Conservation (phyloP, 1,284 basidiomycete genomes). For the Chalciporus piperatoides region DNA sequence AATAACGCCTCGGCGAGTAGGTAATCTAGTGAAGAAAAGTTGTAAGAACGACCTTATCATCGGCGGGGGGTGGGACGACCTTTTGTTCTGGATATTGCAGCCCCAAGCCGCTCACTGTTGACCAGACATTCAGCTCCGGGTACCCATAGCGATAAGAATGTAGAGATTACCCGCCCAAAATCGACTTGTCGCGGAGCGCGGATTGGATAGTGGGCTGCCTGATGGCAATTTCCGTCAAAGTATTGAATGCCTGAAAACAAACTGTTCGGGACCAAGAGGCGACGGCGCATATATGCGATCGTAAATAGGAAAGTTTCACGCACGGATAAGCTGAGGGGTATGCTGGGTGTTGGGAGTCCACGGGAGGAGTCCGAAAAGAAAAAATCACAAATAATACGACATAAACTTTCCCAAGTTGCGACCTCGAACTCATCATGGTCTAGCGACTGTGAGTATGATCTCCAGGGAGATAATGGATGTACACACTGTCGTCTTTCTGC, state of each 20-base stretch:
- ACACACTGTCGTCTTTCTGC: conserved; percentile 20
- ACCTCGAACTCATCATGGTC: conserved; percentile 14
- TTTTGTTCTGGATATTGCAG: conserved; percentile 31
- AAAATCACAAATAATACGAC: conserved; percentile 27
- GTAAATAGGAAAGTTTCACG: conserved; percentile 12
- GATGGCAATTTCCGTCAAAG: conserved; percentile 32
- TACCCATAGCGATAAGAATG: background rate
- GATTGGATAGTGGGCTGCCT: conserved; percentile 29
- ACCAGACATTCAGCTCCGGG: conserved; percentile 3
- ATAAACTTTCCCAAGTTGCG: conserved; percentile 25
- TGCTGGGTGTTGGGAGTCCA: conserved; percentile 14
- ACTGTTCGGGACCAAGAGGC: conserved; percentile 4
- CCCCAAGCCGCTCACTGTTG: conserved; percentile 35
- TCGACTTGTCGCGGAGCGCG: conserved; percentile 30
- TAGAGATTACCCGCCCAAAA: conserved; percentile 37
- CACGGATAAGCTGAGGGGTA: conserved; percentile 23
- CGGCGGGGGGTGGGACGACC: conserved; percentile 20
- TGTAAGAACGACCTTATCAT: conserved; percentile 3
- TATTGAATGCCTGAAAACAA: conserved; percentile 32
- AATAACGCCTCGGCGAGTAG: conserved; percentile 54
- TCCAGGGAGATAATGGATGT: background rate
- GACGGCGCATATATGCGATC: conserved; percentile 31
- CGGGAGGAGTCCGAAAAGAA: conserved; percentile 28
- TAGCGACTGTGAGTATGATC: conserved; percentile 6
- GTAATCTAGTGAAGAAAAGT: conserved; percentile 40